These are phyloP conservation scores for Chalciporus pseudorubinellus DNA, from an alignment of 768 basidiomycete species.

Conservation along the genomic window DNA sequence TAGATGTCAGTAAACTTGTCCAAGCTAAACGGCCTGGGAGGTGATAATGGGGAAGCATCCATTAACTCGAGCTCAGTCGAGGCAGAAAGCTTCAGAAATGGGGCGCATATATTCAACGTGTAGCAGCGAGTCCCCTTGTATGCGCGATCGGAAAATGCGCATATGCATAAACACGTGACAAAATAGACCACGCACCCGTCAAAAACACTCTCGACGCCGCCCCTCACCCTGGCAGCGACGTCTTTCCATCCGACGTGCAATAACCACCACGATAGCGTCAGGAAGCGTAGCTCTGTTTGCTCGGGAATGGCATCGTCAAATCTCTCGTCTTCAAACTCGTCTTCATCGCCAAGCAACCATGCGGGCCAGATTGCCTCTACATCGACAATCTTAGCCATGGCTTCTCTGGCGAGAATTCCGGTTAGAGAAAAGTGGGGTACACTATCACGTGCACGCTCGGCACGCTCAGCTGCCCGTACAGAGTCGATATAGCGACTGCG, in stretches of 20 bases:
- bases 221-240: constrained; percentile 67
- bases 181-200: constrained; percentile 57
- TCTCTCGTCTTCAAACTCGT: constrained; percentile 28
- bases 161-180: background rate
- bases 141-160: background rate
- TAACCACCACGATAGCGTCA: constrained; percentile 92
- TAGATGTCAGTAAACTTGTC: constrained; percentile 9
- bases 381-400: constrained; percentile 25
- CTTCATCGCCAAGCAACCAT: constrained; percentile 24
- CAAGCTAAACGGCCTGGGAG: no score
- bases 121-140: background rate
- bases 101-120: background rate
- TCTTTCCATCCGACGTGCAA: constrained; percentile 90
- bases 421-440: constrained; percentile 33
- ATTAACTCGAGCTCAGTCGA: no score
- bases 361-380: constrained; percentile 23
- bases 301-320: constrained; percentile 45
- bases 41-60: no score
- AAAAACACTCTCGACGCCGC: constrained; percentile 79
- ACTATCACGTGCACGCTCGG: constrained; percentile 49
- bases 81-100: background rate
- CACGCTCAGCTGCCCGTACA: constrained; percentile 56
- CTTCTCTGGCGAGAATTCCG: constrained; percentile 25
- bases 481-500: constrained; percentile 76
- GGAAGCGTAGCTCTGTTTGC: constrained; percentile 73